These are phyloP conservation scores for Canavalia gladiata DNA, from an alignment of 306 rosid genomes.

Conservation along the genomic window DNA sequence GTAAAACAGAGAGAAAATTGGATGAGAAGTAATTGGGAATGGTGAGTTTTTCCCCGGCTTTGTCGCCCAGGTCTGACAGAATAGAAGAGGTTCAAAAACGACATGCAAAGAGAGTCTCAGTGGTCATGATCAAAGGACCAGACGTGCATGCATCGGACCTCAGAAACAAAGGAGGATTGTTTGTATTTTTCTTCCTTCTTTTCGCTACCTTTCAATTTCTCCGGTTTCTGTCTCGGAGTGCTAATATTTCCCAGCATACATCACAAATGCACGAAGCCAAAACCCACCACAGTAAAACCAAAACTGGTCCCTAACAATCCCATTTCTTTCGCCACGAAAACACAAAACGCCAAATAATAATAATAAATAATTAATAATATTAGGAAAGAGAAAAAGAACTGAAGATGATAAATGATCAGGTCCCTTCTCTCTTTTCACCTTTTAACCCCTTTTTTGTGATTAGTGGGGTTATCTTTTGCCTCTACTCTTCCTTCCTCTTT, in stretches of 20 bases:
- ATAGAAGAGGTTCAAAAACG: slow-evolving; percentile 54
- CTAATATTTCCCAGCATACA: background rate
- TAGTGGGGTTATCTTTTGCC: slow-evolving; percentile 44
- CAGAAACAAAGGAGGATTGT: slow-evolving; percentile 44
- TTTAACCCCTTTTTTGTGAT: background rate
- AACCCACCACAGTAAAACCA: slow-evolving; percentile 4
- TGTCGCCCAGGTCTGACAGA: slow-evolving; percentile 26
- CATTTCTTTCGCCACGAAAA: background rate
- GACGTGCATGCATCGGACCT: slow-evolving; percentile 56
- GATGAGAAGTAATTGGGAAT: background rate
- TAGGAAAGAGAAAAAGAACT: background rate
- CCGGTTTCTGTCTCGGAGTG: background rate
- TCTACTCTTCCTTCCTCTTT: background rate
- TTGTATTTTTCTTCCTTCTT: slow-evolving; percentile 58
- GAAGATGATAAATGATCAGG: background rate
- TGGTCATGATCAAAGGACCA: slow-evolving; percentile 64
- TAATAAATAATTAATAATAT: background rate
- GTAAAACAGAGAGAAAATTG: background rate
- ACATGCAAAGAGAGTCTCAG: slow-evolving; percentile 55
- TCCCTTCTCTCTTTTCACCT: background rate
- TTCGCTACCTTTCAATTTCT: slow-evolving; percentile 39
- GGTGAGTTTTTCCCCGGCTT: slow-evolving; percentile 55
- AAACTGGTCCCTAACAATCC: slow-evolving; percentile 41
- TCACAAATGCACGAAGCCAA: background rate
- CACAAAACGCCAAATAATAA: background rate